Evolutionary conservation across 2,329 filamentous ascomycete species (phyloP), one percentile per base, ranked within the genome.

Genomic region (Colletotrichum sp.): DNA sequence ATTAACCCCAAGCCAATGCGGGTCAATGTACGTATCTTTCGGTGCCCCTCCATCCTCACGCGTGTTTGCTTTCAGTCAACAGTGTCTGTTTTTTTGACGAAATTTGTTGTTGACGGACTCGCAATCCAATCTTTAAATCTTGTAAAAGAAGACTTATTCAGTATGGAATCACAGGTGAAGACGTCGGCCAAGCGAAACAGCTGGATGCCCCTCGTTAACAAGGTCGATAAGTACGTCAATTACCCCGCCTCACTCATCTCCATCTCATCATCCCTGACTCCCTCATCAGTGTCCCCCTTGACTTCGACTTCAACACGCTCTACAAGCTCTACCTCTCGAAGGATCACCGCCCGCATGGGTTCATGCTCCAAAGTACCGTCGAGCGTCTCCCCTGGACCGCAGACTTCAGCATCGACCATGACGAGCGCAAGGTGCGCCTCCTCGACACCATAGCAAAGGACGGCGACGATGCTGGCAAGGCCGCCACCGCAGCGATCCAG

Each of bases 301-400:
- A 86, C 77, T 87, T 87, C 77, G 83, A 84, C 71, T 80, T 83
- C 49, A 82, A 86, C 72, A 84, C 84, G 6, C 86, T 89, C 77
- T 90, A 89, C 78, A 84, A 83, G 72, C 86, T 91, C 39, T 80
- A 85, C 10, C 83, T 91, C 13, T 84, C 86, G 2, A 81, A 85
- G 3, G 89, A 90, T 75, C 75, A 83, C 21, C 83, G 86, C 6
- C 84, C 88, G 1, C 89, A 91, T 76, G 89, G 89, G 78, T 89
- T 89, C 82, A 83, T 91, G 63, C 85, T 87, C 65, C 85, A 86
- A 5, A 81, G 81, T 64, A 89, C 85, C 18, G 86, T 90, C 16
- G 73, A 83, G 34, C 82, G 84, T 55, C 88, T 91, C 83, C 88
- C 88, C 5, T 89, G 87, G 87, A 87, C 87, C 0, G 3, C 81